Percentiles rank a stretch among this genome's conserved stretches.
These are phyloP conservation scores for Acanthamoeba culbertsoni DNA, from an alignment of 208 protist species.

Conservation along the genomic window DNA sequence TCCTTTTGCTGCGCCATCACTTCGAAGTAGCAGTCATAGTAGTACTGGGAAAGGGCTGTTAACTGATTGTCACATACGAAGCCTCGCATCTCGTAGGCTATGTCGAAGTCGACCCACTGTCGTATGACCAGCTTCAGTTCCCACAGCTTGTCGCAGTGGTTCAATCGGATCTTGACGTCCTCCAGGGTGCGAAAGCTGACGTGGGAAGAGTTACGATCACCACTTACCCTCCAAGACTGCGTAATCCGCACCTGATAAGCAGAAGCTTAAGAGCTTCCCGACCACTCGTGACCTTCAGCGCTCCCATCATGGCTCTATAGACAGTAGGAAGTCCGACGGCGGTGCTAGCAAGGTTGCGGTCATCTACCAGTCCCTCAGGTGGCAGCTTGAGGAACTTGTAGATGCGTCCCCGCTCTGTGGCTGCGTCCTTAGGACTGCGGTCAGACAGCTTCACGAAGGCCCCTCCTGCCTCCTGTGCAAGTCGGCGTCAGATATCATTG, in stretches of 20 bases:
- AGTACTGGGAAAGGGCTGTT: constrained; percentile 60
- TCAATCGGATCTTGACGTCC: background rate
- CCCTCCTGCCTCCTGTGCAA: background rate
- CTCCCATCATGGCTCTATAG: constrained; percentile 36
- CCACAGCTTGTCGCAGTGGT: constrained; percentile 35
- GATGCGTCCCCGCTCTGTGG: constrained; percentile 34
- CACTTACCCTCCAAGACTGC: background rate
- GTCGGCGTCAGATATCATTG: too few relatives aligned
- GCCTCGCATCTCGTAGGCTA: constrained; percentile 27
- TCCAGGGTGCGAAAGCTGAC: constrained; percentile 30
- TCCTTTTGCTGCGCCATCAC: constrained; percentile 1
- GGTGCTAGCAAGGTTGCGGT: background rate
- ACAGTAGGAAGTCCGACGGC: background rate
- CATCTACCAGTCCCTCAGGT: background rate
- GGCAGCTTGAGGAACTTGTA: constrained; percentile 32
- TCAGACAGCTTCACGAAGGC: constrained; percentile 48
- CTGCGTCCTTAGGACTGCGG: constrained; percentile 6
- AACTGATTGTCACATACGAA: constrained; percentile 57
- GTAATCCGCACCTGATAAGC: background rate
- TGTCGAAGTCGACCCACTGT: constrained; percentile 53
- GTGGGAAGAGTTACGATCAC: background rate
- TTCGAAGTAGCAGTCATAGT: constrained; percentile 58
- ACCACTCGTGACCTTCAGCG: constrained; percentile 31
- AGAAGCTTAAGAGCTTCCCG: constrained; percentile 47
- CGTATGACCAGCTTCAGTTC: constrained; percentile 44